Evolutionary conservation across 2,329 filamentous ascomycete genomes (phyloP).

Genomic region (Calycina marina): DNA sequence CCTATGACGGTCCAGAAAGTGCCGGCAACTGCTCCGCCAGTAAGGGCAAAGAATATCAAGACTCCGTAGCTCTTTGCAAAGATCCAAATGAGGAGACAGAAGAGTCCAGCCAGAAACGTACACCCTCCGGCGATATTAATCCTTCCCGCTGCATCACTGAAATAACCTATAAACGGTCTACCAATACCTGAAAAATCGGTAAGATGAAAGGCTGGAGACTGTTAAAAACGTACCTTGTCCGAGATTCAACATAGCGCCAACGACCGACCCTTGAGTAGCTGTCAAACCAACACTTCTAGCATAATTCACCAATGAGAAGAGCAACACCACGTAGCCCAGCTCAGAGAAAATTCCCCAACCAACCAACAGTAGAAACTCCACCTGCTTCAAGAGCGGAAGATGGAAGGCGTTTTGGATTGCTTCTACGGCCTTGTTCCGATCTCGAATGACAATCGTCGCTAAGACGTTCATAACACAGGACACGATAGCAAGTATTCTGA

Average conservation of each 20-base stretch:
- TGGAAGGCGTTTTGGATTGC: conserved; percentile 55
- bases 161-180: conserved; percentile 56
- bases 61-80: conserved; percentile 50
- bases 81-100: conserved; percentile 59
- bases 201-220: neutral
- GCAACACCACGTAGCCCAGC: conserved; percentile 60
- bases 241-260: conserved; percentile 60
- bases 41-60: conserved; percentile 54
- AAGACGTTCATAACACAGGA: conserved; percentile 48
- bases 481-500: conserved; percentile 38
- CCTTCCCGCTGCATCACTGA: conserved; percentile 53
- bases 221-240: conserved; percentile 29
- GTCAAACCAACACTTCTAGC: conserved; percentile 52
- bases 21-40: conserved; percentile 53
- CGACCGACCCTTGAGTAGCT: conserved; percentile 50
- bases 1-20: conserved; percentile 56
- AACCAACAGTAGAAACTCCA: conserved; percentile 50
- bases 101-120: conserved; percentile 48
- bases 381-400: conserved; percentile 40
- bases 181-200: conserved; percentile 37
- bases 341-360: conserved; percentile 58
- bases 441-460: conserved; percentile 48
- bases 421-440: conserved; percentile 58
- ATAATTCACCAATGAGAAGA: conserved; percentile 65
- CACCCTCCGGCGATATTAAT: conserved; percentile 57